phyloP scores from a whole-genome alignment of 257 asterid genomes.

The Striga asiatica region DNA sequence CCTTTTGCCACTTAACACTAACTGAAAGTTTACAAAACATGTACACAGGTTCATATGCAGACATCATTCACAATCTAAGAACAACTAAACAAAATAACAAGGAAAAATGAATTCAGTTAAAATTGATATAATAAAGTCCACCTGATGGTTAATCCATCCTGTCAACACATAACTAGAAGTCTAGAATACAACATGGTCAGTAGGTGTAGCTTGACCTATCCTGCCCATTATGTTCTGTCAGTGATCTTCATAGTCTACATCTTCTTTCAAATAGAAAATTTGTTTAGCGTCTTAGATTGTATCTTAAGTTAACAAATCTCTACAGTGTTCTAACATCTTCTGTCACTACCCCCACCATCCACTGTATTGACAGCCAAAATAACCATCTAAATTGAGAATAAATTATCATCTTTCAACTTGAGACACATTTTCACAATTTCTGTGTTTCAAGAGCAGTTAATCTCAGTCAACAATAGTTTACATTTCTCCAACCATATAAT shows the following conservation, averaged over 20 bases:
- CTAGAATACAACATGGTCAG: neutral
- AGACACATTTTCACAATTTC: neutral
- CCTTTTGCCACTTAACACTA: conserved; percentile 96
- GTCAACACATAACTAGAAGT: neutral
- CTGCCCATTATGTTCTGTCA: neutral
- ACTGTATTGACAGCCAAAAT: neutral
- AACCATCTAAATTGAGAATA: no score
- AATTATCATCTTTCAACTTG: conserved; percentile 13
- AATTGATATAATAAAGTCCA: conserved; percentile 9
- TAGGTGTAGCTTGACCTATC: neutral
- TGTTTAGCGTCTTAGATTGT: no score
- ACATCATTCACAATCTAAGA: conserved; percentile 9
- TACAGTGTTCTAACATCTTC: no score
- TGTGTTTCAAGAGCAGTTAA: neutral
- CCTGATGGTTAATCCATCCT: neutral
- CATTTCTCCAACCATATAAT: neutral
- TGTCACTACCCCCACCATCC: neutral
- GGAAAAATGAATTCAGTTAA: neutral
- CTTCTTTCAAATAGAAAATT: neutral
- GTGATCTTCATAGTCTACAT: neutral
- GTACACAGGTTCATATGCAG: neutral
- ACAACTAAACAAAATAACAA: neutral
- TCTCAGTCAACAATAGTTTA: neutral
- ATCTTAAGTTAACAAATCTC: no score
- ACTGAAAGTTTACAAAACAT: conserved; percentile 37